Percentiles rank a stretch among this genome's conserved stretches.
phyloP scores from a whole-genome alignment of 768 basidiomycete genomes.

The Strobilomyces dryophilus region DNA sequence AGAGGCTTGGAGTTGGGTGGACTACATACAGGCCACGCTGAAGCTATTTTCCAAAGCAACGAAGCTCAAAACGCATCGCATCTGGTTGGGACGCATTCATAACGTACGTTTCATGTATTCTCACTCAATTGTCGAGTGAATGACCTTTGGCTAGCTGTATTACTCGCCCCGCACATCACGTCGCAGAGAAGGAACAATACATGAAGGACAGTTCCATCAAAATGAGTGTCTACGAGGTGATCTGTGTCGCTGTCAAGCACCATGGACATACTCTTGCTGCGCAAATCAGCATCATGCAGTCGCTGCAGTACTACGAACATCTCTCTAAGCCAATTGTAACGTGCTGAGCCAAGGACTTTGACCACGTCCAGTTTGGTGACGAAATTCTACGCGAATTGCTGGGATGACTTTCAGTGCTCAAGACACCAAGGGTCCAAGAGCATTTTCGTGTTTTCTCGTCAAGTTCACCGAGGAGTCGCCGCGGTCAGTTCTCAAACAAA shows the following conservation, averaged over 20 bases:
- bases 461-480: constrained; percentile 78
- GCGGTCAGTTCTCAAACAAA: constrained; percentile 81
- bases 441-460: constrained; percentile 81
- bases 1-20: constrained; percentile 68
- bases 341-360: constrained; percentile 78
- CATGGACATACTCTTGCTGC: constrained; percentile 43
- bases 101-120: constrained; percentile 35
- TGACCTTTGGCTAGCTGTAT: constrained; percentile 58
- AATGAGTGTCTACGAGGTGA: constrained; percentile 76
- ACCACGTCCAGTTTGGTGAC: constrained; percentile 84
- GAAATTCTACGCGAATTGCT: constrained; percentile 89
- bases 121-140: not conserved
- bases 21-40: constrained; percentile 70
- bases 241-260: constrained; percentile 77
- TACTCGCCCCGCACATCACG: constrained; percentile 80
- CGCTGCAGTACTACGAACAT: constrained; percentile 90
- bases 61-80: constrained; percentile 61
- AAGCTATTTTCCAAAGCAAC: constrained; percentile 70
- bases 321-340: constrained; percentile 90
- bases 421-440: constrained; percentile 84
- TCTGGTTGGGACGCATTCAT: constrained; percentile 92
- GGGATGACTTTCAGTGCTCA: constrained; percentile 71
- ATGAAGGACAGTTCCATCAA: constrained; percentile 78
- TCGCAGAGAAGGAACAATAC: constrained; percentile 81
- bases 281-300: constrained; percentile 88